Evolutionary conservation across 2,329 filamentous ascomycete genomes (phyloP), one percentile per base, ranked within the genome.

Genomic region (Massarina eburnea): DNA sequence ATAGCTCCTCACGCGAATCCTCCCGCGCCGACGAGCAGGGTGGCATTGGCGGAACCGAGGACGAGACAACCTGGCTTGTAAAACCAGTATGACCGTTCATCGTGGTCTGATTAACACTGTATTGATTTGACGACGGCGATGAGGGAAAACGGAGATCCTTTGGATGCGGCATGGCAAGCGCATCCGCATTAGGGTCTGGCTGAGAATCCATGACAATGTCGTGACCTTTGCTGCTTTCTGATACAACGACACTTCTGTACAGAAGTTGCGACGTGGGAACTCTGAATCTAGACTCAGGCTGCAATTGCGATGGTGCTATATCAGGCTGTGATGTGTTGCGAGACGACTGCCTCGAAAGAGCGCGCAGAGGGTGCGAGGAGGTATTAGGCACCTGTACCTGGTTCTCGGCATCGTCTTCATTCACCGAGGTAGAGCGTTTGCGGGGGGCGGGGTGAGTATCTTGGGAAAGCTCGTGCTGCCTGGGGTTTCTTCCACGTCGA

Each of bases 151-250:
- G 54, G 8, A 61, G 43, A 10, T 54, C 48, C 29, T 59, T 62
- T n/a, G 64, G 66, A 18, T 48, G 59, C 5, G 51, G 56, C 30
- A 61, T 49, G 39, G 57, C 61, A 8, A 66, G 60, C 12, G 57
- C 42, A 21, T 63, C 51, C 12, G 50, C 52, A 38, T 50, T 54
- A 14, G 55, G 51, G 8, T 68, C 62, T 9, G 72, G 72, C 43
- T 77, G 75, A 14, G 75, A 78, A 45, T 77, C 71, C 45, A 73
- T 73, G 15, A 77, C 63, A 8, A 74, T 70, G 18, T 72, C 66
- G 9, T 57, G 62, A 37, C 72, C 71, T 36, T 62, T 69, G 42
- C 58, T 65, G 37, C 61, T 59, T 21, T 55, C 54, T 4, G 56
- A 54, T 38, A 40, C 55, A 14, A 53, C 45, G 8, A 48, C 32